These are phyloP conservation scores for Neckera pumila DNA, from an alignment of 225 moss, liverwort and hornwort genomes.

Conservation along the genomic window DNA sequence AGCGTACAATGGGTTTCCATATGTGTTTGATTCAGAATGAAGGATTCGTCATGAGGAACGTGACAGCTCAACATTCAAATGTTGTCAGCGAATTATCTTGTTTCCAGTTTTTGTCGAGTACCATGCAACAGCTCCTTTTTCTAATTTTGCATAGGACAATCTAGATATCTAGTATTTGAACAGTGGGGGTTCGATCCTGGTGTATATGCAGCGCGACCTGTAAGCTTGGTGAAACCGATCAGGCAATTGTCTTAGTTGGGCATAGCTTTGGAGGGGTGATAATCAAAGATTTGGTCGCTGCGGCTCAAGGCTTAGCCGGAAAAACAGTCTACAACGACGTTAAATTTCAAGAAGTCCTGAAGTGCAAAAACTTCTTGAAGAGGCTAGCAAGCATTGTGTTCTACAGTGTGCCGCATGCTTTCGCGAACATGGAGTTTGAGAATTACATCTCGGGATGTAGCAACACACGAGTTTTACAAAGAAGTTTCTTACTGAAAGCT, in stretches of 20 bases:
- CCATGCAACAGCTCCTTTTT: background rate
- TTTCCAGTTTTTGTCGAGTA: background rate
- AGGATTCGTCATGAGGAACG: background rate
- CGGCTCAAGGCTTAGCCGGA: background rate
- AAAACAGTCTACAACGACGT: background rate
- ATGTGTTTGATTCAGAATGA: background rate
- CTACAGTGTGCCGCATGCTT: background rate
- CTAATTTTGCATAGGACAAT: too few species aligned
- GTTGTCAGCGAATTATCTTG: background rate
- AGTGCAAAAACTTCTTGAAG: background rate
- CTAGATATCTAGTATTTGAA: background rate
- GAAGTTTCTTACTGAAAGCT: background rate
- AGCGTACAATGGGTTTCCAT: background rate
- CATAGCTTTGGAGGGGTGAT: constrained; percentile 18
- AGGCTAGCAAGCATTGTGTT: background rate
- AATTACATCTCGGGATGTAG: background rate
- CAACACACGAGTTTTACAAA: background rate
- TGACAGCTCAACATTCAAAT: background rate
- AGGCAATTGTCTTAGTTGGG: background rate
- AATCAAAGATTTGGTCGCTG: background rate
- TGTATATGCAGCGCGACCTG: background rate
- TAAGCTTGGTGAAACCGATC: background rate
- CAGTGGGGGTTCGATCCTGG: background rate
- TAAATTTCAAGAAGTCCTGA: background rate
- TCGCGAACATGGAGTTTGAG: background rate